Evolutionary conservation across 2,329 filamentous ascomycete species (phyloP), one percentile per base, ranked within the genome.

Genomic region (Cladosporium sp.): DNA sequence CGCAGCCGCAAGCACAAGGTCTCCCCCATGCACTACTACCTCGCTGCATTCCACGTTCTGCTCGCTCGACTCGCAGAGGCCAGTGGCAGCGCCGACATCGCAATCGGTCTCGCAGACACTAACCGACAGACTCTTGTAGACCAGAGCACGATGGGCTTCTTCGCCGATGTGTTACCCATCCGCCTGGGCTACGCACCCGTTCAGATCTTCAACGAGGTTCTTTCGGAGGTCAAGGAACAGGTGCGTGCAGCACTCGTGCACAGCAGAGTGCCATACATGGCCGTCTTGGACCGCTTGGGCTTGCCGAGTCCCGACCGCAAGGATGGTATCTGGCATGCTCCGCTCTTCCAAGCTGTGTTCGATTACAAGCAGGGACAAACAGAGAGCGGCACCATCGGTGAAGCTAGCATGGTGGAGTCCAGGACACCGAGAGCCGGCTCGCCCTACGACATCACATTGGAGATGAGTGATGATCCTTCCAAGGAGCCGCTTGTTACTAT

Each of bases 51-150:
- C 37, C 66, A 75, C 26, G 67, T 69, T 1, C 62, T 81, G 4
- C 68, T 81, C 0, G 67, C 66, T 29, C 70, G 72, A 3, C 68
- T 75, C 14, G 29, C 70, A 0, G 69, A 72, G 1, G 64, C 58
- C 0, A 68, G 75, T 0, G 33, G 10, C 10, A 35, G 11, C 11
- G 33, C 33, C 11, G 76, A 81, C 21, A 21, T 82, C 10, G 76
- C 69, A 58, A 79, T 82, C 58, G 80, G 80, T n/a, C 71, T 82
- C 18, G 76, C 76, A 2, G 79, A 82, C 66, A 77, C 75, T 0
- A 74, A 72, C 37, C 74, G 81, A 11, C 66, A 50, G 5, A 76
- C 79, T 53, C 50, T 64, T 5, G 63, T 68, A 6, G 44, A 73
- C 1, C 44, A 65, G 7, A 58, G 71, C 2, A 78, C 65, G 23